Evolutionary conservation across 345 rosid genomes (phyloP), one percentile per base, ranked within the genome.

Genomic region (Hevea brasiliensis): DNA sequence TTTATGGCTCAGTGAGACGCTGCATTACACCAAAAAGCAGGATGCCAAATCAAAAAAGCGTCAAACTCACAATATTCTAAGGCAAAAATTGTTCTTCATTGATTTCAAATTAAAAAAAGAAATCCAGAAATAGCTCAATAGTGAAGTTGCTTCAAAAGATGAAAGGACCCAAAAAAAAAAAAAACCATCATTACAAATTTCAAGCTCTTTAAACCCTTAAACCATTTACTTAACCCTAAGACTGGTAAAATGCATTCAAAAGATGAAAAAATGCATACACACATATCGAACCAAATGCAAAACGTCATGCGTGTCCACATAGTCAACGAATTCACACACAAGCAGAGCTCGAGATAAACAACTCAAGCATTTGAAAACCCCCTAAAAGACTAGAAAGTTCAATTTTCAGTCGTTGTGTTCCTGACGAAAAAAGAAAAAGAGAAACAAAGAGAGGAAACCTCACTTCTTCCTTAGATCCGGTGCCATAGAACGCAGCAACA

Each of bases 401-500:
- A 56, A 72, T 50, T 53, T 53, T 32, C 8, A 18, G 27, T 21
- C 75, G n/a, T 61, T 61, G 45, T 61, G 3, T 50, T 55, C 62
- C 72, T 60, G 41, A 7, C 23, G 47, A 35, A 35, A 72, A 62
- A 27, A 71, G 45, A 68, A 70, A 53, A 41, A 26, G 6, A 18
- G 21, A 17, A 37, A 15, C 15, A 44, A 64, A 23, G 55, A 56
- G 64, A 41, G 1, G 40, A 44, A 18, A 10, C 42, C 79, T 17
- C 40, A 96, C 99, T 97, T 96, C 99, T 61, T 93, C 96, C 63
- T 96, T 96, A 82, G 99, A 96, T 96, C 99, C 98, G 74, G 99
- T 96, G 80, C 97, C 99, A 23, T 93, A 96, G 87, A 96, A 96
- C 73, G 99, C 99, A 55, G 96, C 92, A 70, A 96, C 98, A 64